A percentile compares a stretch with the other conserved stretches of the same genome.
Conservation (phyloP, 2,329 filamentous ascomycete species). For the Sporothrix inflata region DNA sequence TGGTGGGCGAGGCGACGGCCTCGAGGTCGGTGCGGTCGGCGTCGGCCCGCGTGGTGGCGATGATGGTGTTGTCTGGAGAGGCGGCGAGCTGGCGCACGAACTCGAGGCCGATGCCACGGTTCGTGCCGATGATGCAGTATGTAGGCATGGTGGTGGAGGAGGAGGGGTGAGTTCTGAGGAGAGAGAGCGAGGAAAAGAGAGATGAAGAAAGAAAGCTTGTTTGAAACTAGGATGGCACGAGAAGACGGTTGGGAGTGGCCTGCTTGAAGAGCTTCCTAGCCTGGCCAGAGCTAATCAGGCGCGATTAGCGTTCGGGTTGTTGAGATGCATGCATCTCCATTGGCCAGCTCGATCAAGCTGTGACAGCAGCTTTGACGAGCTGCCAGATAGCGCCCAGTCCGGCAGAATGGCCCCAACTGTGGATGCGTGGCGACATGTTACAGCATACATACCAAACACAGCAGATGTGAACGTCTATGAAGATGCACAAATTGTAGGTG, state of each 20-base stretch:
- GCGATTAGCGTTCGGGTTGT: not conserved
- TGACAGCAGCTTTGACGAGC: slow-evolving; percentile 9
- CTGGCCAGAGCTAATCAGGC: not conserved
- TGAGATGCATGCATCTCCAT: not conserved
- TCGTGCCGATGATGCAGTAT: slow-evolving; percentile 42
- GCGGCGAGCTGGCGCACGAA: slow-evolving; percentile 40
- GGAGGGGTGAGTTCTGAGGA: not conserved
- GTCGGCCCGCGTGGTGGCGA: slow-evolving; percentile 37
- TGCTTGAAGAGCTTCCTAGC: not conserved
- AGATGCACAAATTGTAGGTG: not conserved
- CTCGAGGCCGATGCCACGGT: slow-evolving; percentile 41
- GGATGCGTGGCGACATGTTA: not conserved
- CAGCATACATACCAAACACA: too few relatives aligned
- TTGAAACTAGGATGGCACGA: not conserved
- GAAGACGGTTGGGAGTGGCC: not conserved
- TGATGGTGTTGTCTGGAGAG: slow-evolving; percentile 37
- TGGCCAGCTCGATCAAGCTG: not conserved
- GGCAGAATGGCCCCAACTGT: not conserved
- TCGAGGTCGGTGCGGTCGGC: slow-evolving; percentile 39
- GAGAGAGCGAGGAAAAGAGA: not conserved
- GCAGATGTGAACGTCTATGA: too few relatives aligned
- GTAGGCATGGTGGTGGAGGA: slow-evolving; percentile 36
- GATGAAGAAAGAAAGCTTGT: not conserved
- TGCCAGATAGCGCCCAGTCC: not conserved
- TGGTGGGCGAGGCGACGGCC: slow-evolving; percentile 33